These are phyloP conservation scores for Talaromyces verruculosus DNA, from an alignment of 2,329 filamentous ascomycete species.

Conservation along the genomic window DNA sequence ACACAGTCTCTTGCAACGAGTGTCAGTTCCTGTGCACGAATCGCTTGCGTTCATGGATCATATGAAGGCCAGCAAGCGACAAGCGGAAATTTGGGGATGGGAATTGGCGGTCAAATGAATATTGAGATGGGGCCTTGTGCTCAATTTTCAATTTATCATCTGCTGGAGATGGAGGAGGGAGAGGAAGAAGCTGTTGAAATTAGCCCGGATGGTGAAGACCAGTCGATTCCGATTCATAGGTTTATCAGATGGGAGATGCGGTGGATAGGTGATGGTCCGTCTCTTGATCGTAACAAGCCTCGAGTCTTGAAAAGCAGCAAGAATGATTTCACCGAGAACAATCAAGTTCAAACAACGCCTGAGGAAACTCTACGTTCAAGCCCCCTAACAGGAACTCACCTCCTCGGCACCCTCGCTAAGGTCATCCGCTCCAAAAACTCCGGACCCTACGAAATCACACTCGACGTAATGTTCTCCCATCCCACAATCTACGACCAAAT, in stretches of 20 bases:
- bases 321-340: neutral
- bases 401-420: neutral
- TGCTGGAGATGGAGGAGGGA: neutral
- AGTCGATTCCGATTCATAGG: neutral
- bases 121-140: neutral
- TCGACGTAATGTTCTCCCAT: slow-evolving; percentile 12
- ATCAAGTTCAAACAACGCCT: neutral
- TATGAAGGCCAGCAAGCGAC: slow-evolving; percentile 12
- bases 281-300: neutral
- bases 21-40: slow-evolving; percentile 2
- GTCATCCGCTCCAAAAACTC: slow-evolving; percentile 13
- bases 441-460: slow-evolving; percentile 6
- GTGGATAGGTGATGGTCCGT: neutral
- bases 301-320: neutral
- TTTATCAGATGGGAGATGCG: neutral
- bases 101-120: neutral
- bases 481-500: neutral
- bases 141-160: neutral
- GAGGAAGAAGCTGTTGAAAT: neutral
- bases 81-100: slow-evolving; percentile 11
- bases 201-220: neutral
- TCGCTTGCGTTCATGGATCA: slow-evolving; percentile 3
- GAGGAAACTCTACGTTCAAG: neutral
- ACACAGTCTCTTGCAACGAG: slow-evolving; percentile 11
- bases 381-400: neutral